Base-by-base conservation (phyloP, 805 yeast species). In the Nakazawaea laoshanensis region DNA sequence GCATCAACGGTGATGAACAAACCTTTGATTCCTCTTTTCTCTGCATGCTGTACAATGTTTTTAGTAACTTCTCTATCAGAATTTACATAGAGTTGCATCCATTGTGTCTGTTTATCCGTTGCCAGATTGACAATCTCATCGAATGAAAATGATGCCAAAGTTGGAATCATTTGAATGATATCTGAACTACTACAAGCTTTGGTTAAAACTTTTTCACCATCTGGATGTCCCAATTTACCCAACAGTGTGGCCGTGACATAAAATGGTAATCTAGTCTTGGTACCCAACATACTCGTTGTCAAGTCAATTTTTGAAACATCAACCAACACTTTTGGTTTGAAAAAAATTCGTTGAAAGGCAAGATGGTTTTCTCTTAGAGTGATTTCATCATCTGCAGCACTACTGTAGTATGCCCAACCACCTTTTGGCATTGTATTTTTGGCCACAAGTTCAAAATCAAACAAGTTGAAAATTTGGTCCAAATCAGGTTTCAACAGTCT, bases 331-430 rank as follows among this genome's bases (percentile, higher is more conserved):
- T 74, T 65, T 10, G 97, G 97, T 43, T 81, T 77, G 65, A 89
- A 89, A 60, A 82, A 87, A 33, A 88, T 73, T 19, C 95, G 64
- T 49, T 85, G 95, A 59, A 74, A 89, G 3, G 95, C 94, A 33
- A 76, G 68, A 53, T 87, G 96, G 59, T 89, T 89, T 49, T 88
- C 96, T 45, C 97, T 70, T 48, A 83, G 52, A 2, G 95, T 71
- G 44, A 89, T 73, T 59, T 89, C 97, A 54, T 89, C 97, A 55
- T 89, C 96, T 12, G 95, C 70, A 7, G 89, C 97, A 22, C 87
- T 74, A 4, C 94, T 80, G 52, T 87, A 89, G 56, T 89, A 89
- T 10, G 92, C 92, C 94, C 96, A 84, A 0, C 92, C 96, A 20
- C 72, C 70, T 35, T 73, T 75, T 19, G 84, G 70, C 65, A 89